These are phyloP conservation scores for Colletotrichum tropicale DNA, from an alignment of 2,329 filamentous ascomycete genomes.

Conservation along the genomic window DNA sequence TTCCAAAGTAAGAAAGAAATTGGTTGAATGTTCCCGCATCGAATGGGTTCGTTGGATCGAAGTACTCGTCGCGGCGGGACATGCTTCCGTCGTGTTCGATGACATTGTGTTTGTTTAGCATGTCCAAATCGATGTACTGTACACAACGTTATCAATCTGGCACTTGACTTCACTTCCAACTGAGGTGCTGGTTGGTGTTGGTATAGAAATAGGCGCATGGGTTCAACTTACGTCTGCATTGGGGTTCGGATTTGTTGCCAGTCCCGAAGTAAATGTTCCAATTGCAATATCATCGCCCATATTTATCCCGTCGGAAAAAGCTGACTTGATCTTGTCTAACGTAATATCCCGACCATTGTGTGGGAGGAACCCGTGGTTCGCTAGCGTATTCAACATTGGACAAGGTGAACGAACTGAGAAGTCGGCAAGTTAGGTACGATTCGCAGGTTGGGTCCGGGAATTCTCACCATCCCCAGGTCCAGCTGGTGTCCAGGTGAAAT, in stretches of 20 bases:
- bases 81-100: slow-evolving; percentile 55
- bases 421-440: neutral
- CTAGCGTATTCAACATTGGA: slow-evolving; percentile 55
- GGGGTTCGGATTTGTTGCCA: slow-evolving; percentile 42
- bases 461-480: neutral
- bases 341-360: slow-evolving; percentile 48
- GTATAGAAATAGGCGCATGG: fast-evolving
- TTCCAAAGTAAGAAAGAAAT: slow-evolving; percentile 48
- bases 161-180: fast-evolving
- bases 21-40: slow-evolving; percentile 55
- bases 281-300: slow-evolving; percentile 41
- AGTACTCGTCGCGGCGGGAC: slow-evolving; percentile 51
- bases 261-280: slow-evolving; percentile 45
- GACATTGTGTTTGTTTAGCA: slow-evolving; percentile 50
- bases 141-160: neutral
- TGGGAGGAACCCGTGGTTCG: slow-evolving; percentile 54
- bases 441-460: no score
- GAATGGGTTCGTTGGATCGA: slow-evolving; percentile 56
- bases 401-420: slow-evolving; percentile 46
- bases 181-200: neutral
- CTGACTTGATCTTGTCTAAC: slow-evolving; percentile 37
- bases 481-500: neutral
- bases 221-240: slow-evolving; percentile 34
- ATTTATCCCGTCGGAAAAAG: slow-evolving; percentile 43
- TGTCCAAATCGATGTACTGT: slow-evolving; percentile 27